Conservation (phyloP, 208 protist species). For the Porcisia hertigi region DNA sequence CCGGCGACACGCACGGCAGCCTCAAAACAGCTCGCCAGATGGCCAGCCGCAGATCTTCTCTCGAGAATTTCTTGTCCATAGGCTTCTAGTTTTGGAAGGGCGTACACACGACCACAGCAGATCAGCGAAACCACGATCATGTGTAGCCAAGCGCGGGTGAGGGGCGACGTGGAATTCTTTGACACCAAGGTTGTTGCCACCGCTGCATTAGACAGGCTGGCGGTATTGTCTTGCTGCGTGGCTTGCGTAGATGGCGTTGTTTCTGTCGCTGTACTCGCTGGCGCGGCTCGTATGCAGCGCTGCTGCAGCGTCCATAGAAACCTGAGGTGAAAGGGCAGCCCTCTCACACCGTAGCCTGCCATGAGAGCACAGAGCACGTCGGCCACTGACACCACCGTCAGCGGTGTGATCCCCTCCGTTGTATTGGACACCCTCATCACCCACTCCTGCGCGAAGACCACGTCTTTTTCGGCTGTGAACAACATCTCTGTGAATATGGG, state of each 20-base stretch:
- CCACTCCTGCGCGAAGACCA: constrained; percentile 63
- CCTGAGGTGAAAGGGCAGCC: constrained; percentile 57
- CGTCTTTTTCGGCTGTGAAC: constrained; percentile 56
- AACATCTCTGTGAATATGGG: constrained; percentile 14
- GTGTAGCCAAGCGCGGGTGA: constrained; percentile 74
- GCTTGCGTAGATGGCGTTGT: constrained; percentile 1
- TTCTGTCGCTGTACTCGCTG: neutral
- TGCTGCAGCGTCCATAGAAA: constrained; percentile 57
- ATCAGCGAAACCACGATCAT: constrained; percentile 51
- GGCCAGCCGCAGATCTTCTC: constrained; percentile 35
- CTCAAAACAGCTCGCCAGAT: constrained; percentile 54
- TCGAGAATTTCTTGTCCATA: constrained; percentile 59
- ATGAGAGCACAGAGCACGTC: constrained; percentile 56
- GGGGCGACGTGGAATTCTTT: constrained; percentile 29
- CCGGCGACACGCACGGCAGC: constrained; percentile 13
- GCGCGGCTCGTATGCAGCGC: constrained; percentile 30
- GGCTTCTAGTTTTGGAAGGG: constrained; percentile 40
- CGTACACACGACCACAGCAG: constrained; percentile 43
- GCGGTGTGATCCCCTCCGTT: constrained; percentile 40
- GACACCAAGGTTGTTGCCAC: constrained; percentile 18
- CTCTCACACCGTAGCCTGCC: constrained; percentile 43
- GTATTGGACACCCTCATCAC: constrained; percentile 26
- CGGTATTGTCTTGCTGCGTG: constrained; percentile 5
- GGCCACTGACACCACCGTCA: constrained; percentile 59
- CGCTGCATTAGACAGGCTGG: constrained; percentile 10